Base-by-base conservation (phyloP, 2,329 filamentous ascomycete species). In the Sclerotinia minor region DNA sequence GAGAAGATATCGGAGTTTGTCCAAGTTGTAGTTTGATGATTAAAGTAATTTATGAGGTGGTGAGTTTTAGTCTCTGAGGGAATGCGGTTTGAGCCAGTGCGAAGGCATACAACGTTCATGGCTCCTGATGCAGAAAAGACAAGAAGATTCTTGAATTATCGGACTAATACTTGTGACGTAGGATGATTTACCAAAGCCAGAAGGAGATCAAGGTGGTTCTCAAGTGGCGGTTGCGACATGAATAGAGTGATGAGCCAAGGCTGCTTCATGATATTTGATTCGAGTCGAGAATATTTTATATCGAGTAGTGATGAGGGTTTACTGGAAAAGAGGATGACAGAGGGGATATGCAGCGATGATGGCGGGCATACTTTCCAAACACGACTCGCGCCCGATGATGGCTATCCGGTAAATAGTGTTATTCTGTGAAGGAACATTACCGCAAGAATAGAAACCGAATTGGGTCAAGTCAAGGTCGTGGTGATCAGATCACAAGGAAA, bases 11-110 rank as follows among this genome's bases (percentile, higher is more conserved):
- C 76, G 95, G 91, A n/a, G 92, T 98, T 15, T 99, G 95, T 76
- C 95, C 95, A 29, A 97, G 94, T 78, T 99, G 95, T 80, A 97
- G 94, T 79, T 82, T 99, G 75, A 97, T 96, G 92, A 97, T 99
- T 68, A 83, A 90, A 68, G 94, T 99, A 19, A 96, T 99, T 58
- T 99, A 93, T 75, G 95, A 98, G 72, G 79, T 87, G 77, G 92
- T 95, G 79, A 74, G 89, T 72, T 32, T 24, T 59, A 15, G 9
- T 63, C 24, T 24, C 3, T 5, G 26, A 8, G 2, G 26, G 6
- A 5, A 19, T 24, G 19, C 35, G 6, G 29, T 35, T 35, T 29
- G 58, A 50, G 45, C 45, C 29, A 7, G 35, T 24, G 24, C 49
- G 55, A 29, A 21, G 8, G 15, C 11, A 29, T 32, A 47, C 3